Evolutionary conservation across 2,329 filamentous ascomycete species (phyloP).

Genomic region (Colletotrichum melonis): DNA sequence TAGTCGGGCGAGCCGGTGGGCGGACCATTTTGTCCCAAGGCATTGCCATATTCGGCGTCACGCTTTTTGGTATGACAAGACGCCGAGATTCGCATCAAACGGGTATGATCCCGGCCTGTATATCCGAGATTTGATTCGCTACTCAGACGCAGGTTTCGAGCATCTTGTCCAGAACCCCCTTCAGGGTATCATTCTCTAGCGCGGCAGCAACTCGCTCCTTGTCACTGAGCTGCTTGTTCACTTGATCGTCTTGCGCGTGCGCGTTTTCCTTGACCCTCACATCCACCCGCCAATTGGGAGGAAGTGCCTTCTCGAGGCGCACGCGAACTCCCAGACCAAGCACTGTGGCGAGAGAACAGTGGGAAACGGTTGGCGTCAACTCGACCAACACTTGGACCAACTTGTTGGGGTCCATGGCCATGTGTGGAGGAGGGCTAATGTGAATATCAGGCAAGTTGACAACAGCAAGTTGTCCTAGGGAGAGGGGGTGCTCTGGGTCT

Average conservation of each 20-base stretch:
- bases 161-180: conserved; percentile 93
- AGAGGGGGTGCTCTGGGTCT: conserved; percentile 95
- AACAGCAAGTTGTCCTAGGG: conserved; percentile 91
- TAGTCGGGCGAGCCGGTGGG: not conserved
- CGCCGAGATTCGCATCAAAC: conserved; percentile 1
- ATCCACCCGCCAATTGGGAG: conserved; percentile 91
- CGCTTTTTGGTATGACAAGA: not conserved
- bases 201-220: conserved; percentile 97
- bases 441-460: conserved; percentile 96
- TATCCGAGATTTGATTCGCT: not conserved
- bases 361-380: conserved; percentile 95
- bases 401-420: conserved; percentile 62
- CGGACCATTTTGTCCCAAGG: not conserved
- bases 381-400: conserved; percentile 84
- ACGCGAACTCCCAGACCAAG: conserved; percentile 95
- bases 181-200: conserved; percentile 91
- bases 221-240: conserved; percentile 96
- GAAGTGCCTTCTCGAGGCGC: conserved; percentile 88
- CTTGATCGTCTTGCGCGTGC: conserved; percentile 94
- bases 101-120: not conserved
- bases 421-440: conserved; percentile 75
- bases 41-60: not conserved
- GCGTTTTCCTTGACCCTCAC: conserved; percentile 95
- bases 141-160: conserved; percentile 80
- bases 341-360: conserved; percentile 95